Evolutionary conservation across 495 filamentous ascomycete species (phyloP), one percentile per base, ranked within the genome.

Genomic region (Penicillium pulvis): DNA sequence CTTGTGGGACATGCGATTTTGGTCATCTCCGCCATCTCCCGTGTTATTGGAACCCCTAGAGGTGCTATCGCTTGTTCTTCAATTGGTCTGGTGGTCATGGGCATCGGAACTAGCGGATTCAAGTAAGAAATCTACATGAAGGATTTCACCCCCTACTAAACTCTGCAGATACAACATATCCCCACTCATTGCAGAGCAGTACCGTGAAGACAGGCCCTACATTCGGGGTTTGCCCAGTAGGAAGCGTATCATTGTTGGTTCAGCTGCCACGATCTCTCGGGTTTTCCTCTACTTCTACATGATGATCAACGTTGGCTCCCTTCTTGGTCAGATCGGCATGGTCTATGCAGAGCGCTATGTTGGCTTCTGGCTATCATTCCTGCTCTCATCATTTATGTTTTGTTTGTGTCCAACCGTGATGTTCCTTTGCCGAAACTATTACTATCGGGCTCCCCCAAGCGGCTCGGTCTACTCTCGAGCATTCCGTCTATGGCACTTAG

Each of bases 341-440:
- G 80, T 58, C 62, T 79, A 70, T 50, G 53, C 72, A 14, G 55
- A 73, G 51, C 82, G 87, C 57, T 90, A 89, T 53, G 85, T 91
- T 55, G 89, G 89, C 20, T 92, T 90, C 75, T 92, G 83, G 79
- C 78, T 91, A 53, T 87, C 87, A 14, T 92, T 87, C 72, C 87
- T 83, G 70, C 80, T 90, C 8, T 86, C 87, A 7, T 88, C 86
- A 1, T 60, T 77, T 82, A 19, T 90, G 72, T 71, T 75, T 67
- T 75, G 79, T 54, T 53, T 84, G 56, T 87, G 83, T 58, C 87
- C 87, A 0, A n/a, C 78, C 0, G 82, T 91, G n/a, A 72, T 92
- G 58, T 79, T 77, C 55, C 66, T 78, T 56, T 87, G 85, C 68
- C 81, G 79, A 49, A 82, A 83, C 24, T 78, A 79, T 28, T 92